Base-by-base conservation (phyloP, 106 monocot species). In the Acorus calamus region DNA sequence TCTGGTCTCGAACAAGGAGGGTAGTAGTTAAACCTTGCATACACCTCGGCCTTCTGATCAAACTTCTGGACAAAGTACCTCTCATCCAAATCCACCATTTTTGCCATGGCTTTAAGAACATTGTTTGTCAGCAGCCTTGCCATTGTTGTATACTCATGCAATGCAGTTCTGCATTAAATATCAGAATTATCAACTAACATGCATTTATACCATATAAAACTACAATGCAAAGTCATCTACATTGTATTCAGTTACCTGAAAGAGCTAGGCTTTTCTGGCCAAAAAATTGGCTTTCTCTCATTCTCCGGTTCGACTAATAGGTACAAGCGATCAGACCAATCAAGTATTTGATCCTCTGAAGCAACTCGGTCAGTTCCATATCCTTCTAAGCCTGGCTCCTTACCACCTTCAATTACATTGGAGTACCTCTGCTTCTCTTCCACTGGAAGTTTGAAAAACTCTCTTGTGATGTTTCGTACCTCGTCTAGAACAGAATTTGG, bases 21-120 rank as follows among this genome's bases (percentile, higher is more conserved):
- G 54, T 84, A 84, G 54, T 77, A 77, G 66, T 53, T 84, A 50
- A 84, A 84, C 52, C 84, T 75, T 52, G 70, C 76, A 62, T 52
- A 73, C 4, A 69, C 57, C n/a, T 41, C 3, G 50, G 64, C 71
- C 60, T 47, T 61, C 14, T 79, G 71, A 47, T 72, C 76, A n/a
- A 79, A 58, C 69, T 76, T 60, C 50, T 68, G 44, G 62, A 44
- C 49, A 62, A 79, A 84, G 68, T 59, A 76, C 41, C 76, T 60
- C 54, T 79, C 79, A 46, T 73, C 64, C 59, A 84, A 51, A 12
- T 70, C 67, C 59, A 84, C 49, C 54, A 63, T 6, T 60, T 66
- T 80, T 53, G 73, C 80, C 51, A 73, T 70, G 4, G 49, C 60
- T 50, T 4, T 57, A 13, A 80, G 73, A 13, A 84, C 12, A 7